Base-by-base conservation (phyloP, 2,329 filamentous ascomycete species). In the Pseudonectria buxi region DNA sequence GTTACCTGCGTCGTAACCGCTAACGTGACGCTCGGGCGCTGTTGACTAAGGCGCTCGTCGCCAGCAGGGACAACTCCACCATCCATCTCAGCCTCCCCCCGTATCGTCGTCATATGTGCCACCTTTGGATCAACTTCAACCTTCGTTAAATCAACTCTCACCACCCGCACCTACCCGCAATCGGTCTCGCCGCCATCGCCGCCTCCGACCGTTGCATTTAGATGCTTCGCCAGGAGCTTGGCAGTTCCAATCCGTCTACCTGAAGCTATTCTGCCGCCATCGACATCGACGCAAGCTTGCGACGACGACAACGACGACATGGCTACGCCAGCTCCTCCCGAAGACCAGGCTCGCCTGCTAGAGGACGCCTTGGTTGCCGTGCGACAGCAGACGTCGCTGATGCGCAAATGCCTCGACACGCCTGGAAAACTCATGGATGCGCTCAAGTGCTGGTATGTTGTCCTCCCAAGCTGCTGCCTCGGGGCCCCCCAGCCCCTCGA, bases 371-470 rank as follows among this genome's bases (percentile, higher is more conserved):
- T 96, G 65, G 79, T 85, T 43, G 90, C 95, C 34, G 94, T 98
- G 65, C 86, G 90, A 67, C 90, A 96, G 68, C 94, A 98, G 76
- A 92, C 90, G 40, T 79, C 81, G 56, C 76, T 95, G 61, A 98
- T 98, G 92, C 88, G 90, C 69, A 90, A 94, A 71, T 96, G 89
- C 56, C 76, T 98, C 43, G 94, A 98, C 61, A 94, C 87, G 9
- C 89, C 92, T 6, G 90, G 92, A 47, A 98, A 98, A 76, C 81
- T 98, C 49, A 98, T 98, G 92, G 92, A 98, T 72, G 92, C 92
- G 54, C 78, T 98, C 56, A 98, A 98, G 70, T 96, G 90, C 85
- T 95, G 89, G 92, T 96, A 76, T 55, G 83, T 71, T 36, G 30
- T 26, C n/a, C 10, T 30, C 13, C 35, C 27, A n/a, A 32, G 14